These are phyloP conservation scores for Lonicera japonica DNA, from an alignment of 129 eudicot genomes.

Conservation along the genomic window DNA sequence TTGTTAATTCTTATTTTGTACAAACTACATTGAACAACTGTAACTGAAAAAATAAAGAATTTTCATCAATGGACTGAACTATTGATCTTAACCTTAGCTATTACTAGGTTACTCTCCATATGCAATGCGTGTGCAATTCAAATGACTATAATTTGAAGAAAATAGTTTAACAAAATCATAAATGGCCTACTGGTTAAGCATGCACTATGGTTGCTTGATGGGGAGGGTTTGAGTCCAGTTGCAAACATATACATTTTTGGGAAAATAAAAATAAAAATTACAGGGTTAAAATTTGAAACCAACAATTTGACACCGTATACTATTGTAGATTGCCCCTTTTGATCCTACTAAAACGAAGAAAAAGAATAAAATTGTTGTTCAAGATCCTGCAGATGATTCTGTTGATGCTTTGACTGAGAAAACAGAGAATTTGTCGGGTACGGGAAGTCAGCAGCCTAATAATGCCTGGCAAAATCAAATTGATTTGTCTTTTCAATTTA, in stretches of 20 bases:
- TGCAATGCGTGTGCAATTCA: no score
- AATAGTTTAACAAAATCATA: neutral
- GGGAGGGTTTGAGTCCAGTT: no score
- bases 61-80: neutral
- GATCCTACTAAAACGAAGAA: constrained; percentile 93
- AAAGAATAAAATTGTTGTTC: constrained; percentile 78
- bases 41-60: no score
- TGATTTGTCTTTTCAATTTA: neutral
- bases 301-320: neutral
- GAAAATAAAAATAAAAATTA: no score
- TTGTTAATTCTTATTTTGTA: no score
- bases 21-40: no score
- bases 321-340: constrained; percentile 72
- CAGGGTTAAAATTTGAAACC: no score
- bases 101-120: no score
- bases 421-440: constrained; percentile 66
- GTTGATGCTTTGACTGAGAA: constrained; percentile 57
- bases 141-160: neutral
- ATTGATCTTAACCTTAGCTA: neutral
- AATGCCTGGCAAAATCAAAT: neutral
- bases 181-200: neutral
- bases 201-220: neutral
- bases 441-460: neutral
- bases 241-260: no score
- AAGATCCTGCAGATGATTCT: constrained; percentile 67